Evolutionary conservation across 2,329 filamentous ascomycete species (phyloP), one percentile per base, ranked within the genome.

Genomic region (Cladosporium velox): DNA sequence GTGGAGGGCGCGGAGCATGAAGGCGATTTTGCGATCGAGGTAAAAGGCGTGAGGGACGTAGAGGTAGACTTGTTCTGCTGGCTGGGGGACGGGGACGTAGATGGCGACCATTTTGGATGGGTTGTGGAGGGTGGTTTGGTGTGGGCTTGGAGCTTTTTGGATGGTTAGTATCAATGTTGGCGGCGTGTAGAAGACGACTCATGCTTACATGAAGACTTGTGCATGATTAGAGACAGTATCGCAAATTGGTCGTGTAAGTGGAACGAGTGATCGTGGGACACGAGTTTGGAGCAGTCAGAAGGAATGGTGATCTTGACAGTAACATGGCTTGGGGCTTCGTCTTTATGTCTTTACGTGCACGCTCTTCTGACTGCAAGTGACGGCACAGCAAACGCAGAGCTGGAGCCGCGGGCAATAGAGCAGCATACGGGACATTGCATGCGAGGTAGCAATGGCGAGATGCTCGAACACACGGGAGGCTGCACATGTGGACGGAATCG

Each of bases 21-120:
- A 57, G 30, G 18, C n/a, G 18, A 14, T 21, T 15, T 38, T 57
- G 54, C 5, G 6, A 32, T 38, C 21, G 51, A 30, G 26, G 26
- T 6, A 2, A 14, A n/a, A 7, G 51, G 47, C 14, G 47, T 10
- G 11, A 21, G 21, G 47, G 28, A 54, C 11, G 51, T 10, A 12
- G 7, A 18, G 21, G 28, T 30, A 10, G 51, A 54, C 14, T 18
- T 21, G 51, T 15, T 3, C 24, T 5, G 26, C 11, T 3, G 51
- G 4, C 30, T 35, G 30, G 18, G 26, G 54, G 54, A 11, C 7
- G 8, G 54, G 54, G 30, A 57, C 11, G 54, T 57, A 57, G 54
- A 57, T 57, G 54, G 54, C 54, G 54, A 57, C 32, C 54, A 57
- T 57, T 11, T 34, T 57, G 54, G 21, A 7, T 15, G 44, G 18